phyloP scores from a whole-genome alignment of 495 filamentous ascomycete species.

The Geopyxis carbonaria region DNA sequence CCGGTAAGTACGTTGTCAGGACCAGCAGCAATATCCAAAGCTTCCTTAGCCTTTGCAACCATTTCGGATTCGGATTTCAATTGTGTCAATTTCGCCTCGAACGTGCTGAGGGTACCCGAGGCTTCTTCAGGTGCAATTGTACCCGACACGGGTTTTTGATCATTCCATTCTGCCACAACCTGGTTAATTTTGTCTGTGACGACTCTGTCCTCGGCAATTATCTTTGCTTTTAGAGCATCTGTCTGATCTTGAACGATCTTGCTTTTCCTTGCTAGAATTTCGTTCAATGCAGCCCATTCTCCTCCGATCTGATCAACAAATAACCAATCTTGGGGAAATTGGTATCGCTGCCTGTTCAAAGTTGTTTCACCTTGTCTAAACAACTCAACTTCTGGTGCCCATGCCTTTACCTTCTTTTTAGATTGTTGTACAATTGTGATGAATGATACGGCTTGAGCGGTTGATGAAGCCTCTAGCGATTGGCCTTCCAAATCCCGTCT shows the following conservation, averaged over 20 bases:
- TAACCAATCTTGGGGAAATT: conserved; percentile 85
- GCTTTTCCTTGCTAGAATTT: conserved; percentile 70
- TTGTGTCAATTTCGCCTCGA: conserved; percentile 62
- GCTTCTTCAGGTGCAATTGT: conserved; percentile 78
- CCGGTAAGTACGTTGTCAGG: conserved; percentile 57
- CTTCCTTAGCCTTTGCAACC: conserved; percentile 92
- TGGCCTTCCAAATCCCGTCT: conserved; percentile 76
- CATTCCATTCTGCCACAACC: conserved; percentile 70
- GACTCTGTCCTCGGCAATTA: conserved; percentile 79
- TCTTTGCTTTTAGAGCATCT: conserved; percentile 89
- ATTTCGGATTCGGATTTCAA: conserved; percentile 77
- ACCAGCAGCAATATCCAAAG: conserved; percentile 68
- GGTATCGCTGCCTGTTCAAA: conserved; percentile 72
- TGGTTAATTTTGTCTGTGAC: conserved; percentile 73
- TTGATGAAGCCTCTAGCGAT: conserved; percentile 79
- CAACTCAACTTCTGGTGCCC: conserved; percentile 87
- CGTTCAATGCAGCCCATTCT: conserved; percentile 80
- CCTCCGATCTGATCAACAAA: conserved; percentile 85
- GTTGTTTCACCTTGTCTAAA: conserved; percentile 92
- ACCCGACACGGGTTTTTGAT: conserved; percentile 91
- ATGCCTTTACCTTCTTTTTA: conserved; percentile 77
- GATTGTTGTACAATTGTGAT: conserved; percentile 95
- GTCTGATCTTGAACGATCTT: conserved; percentile 93
- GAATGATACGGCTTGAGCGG: conserved; percentile 89
- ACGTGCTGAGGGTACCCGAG: conserved; percentile 56